These are phyloP conservation scores for Xylaria sp. DNA, from an alignment of 2,329 filamentous ascomycete genomes.

Conservation along the genomic window DNA sequence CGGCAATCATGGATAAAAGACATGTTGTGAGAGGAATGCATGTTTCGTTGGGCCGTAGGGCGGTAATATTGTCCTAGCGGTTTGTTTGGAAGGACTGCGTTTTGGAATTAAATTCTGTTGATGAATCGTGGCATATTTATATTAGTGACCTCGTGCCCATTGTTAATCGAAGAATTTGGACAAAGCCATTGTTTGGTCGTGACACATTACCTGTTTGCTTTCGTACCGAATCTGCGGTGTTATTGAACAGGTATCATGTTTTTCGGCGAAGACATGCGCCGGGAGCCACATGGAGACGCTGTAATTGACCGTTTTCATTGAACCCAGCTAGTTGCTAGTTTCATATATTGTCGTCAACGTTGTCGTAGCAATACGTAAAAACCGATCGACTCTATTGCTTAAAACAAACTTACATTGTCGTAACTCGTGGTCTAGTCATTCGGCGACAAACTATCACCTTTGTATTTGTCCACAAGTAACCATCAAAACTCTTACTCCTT, in stretches of 20 bases:
- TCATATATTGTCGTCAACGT: no score
- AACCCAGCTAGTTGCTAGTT: neutral
- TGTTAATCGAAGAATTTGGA: neutral
- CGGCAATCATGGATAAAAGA: no score
- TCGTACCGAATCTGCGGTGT: neutral
- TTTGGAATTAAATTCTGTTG: no score
- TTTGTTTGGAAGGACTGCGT: no score
- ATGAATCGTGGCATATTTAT: neutral
- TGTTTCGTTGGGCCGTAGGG: no score
- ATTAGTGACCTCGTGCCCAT: neutral
- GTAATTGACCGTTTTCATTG: neutral
- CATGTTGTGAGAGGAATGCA: no score
- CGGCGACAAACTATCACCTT: neutral
- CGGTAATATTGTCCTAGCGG: no score
- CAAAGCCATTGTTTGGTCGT: neutral
- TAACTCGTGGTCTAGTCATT: neutral
- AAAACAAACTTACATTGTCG: neutral
- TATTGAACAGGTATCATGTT: neutral
- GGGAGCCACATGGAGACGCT: no score
- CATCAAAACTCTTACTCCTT: slow-evolving; percentile 27
- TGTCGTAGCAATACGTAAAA: no score
- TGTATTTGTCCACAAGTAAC: neutral
- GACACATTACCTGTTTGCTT: neutral
- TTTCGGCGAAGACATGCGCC: no score
- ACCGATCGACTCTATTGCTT: neutral